Conservation (phyloP, 495 filamentous ascomycete genomes). For the Trichoderma gamsii region DNA sequence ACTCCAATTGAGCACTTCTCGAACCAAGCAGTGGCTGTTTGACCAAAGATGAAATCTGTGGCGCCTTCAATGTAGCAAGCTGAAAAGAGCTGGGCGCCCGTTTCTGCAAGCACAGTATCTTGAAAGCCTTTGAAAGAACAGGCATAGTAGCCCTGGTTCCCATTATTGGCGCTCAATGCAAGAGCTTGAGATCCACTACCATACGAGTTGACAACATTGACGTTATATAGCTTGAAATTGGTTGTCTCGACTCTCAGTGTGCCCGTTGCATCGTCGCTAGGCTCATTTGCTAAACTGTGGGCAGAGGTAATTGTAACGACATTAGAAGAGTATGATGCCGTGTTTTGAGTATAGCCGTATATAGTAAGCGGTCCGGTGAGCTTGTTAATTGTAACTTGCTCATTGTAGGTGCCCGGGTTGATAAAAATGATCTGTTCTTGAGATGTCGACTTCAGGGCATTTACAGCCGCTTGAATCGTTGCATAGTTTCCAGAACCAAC, state of each 20-base stretch:
- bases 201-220: constrained; percentile 54
- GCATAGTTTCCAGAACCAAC: constrained; percentile 22
- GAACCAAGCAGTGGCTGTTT: constrained; percentile 56
- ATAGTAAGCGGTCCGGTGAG: constrained; percentile 49
- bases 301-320: constrained; percentile 49
- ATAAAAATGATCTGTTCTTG: constrained; percentile 57
- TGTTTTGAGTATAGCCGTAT: constrained; percentile 57
- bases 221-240: constrained; percentile 55
- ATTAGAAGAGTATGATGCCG: constrained; percentile 48
- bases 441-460: constrained; percentile 44
- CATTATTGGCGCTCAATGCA: constrained; percentile 48
- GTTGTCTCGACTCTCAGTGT: constrained; percentile 50
- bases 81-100: constrained; percentile 53
- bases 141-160: constrained; percentile 53
- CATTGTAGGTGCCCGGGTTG: constrained; percentile 49
- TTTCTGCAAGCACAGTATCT: constrained; percentile 55
- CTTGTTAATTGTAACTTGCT: constrained; percentile 52
- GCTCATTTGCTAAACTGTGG: constrained; percentile 20
- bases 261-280: constrained; percentile 38
- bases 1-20: constrained; percentile 52
- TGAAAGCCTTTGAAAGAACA: constrained; percentile 53
- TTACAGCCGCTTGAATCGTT: constrained; percentile 53
- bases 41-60: constrained; percentile 64
- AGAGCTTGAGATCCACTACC: constrained; percentile 53
- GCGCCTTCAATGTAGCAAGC: constrained; percentile 52